Percentiles rank a stretch among this genome's conserved stretches.
Evolutionary conservation across 805 yeast species (phyloP).

Genomic region (Blastobotrys chiropterorum): DNA sequence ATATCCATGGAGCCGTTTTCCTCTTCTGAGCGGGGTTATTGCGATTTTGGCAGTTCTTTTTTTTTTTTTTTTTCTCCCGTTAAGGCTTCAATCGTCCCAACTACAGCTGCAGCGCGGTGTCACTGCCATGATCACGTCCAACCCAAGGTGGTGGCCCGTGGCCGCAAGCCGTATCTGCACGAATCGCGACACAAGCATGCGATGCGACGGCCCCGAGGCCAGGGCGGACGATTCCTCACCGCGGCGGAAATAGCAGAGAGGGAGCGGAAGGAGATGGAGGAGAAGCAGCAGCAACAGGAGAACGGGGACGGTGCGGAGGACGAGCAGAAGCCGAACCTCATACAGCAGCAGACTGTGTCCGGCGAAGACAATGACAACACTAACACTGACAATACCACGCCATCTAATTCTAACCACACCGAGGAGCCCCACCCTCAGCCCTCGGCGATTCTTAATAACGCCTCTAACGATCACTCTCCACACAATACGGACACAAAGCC

Average conservation of each 20-base stretch:
- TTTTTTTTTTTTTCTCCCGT: background rate
- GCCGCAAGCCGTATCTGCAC: constrained; percentile 89
- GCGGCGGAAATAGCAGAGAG: constrained; percentile 74
- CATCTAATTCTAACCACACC: constrained; percentile 1
- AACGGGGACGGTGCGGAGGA: constrained; percentile 3
- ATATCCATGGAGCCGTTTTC: too few relatives aligned
- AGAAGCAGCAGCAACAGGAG: constrained; percentile 4
- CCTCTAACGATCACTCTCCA: background rate
- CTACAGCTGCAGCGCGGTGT: constrained; percentile 53
- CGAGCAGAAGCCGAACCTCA: too few relatives aligned
- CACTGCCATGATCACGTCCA: constrained; percentile 46
- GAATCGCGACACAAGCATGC: constrained; percentile 98
- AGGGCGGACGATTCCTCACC: constrained; percentile 94
- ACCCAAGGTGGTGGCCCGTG: constrained; percentile 75
- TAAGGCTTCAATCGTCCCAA: too few relatives aligned
- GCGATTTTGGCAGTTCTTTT: too few relatives aligned
- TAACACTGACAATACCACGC: background rate
- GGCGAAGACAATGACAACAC: background rate
- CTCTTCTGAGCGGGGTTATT: too few relatives aligned
- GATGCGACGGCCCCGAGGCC: constrained; percentile 98
- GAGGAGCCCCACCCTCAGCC: background rate
- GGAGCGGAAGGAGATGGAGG: constrained; percentile 37
- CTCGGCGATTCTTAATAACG: background rate
- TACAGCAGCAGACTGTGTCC: too few relatives aligned
- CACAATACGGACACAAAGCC: background rate